Evolutionary conservation across 768 basidiomycete genomes (phyloP).

Genomic region (Tylopilus cervinicoccineus): DNA sequence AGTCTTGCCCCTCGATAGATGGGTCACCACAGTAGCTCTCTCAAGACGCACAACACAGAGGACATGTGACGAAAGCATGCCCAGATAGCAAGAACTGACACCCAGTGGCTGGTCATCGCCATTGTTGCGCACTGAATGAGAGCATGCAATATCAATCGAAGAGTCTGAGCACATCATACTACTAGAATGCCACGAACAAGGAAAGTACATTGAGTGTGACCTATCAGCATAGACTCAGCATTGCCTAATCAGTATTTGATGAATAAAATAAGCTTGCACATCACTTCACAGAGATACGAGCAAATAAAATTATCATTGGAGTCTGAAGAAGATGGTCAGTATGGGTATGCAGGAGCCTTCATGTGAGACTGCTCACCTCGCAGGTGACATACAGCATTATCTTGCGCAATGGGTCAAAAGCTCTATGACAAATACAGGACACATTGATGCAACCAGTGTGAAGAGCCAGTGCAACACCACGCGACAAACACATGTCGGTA

Average conservation of each 20-base stretch:
- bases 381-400: constrained; percentile 20
- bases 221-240: constrained; percentile 1
- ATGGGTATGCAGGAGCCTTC: background rate
- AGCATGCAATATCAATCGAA: background rate
- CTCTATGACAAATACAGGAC: constrained; percentile 6
- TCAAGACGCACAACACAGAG: no score
- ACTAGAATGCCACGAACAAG: background rate
- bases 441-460: constrained; percentile 4
- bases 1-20: no score
- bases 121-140: background rate
- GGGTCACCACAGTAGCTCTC: no score
- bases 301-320: constrained; percentile 9
- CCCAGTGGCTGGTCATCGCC: no score
- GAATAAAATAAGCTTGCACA: background rate
- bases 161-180: background rate
- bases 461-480: background rate
- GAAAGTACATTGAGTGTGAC: background rate
- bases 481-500: background rate
- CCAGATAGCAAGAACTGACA: no score
- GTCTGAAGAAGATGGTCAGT: constrained; percentile 10
- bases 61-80: no score
- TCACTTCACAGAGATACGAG: constrained; percentile 1
- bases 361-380: constrained; percentile 14
- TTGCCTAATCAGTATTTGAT: background rate
- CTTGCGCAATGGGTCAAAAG: constrained; percentile 19